Evolutionary conservation across 495 filamentous ascomycete species (phyloP).

Genomic region (Xylaria grammica): DNA sequence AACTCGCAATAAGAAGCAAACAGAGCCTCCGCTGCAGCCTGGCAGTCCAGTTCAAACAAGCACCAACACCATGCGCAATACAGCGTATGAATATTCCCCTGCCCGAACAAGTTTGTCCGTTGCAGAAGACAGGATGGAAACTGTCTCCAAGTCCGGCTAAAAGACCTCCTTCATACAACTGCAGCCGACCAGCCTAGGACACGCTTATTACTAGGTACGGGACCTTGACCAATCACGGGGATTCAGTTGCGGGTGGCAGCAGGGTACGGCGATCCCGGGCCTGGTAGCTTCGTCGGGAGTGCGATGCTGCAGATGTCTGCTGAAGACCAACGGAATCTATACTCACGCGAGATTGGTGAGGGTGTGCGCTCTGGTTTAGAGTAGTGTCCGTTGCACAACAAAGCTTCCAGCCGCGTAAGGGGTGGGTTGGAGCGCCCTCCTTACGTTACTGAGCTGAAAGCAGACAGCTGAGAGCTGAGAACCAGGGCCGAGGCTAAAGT

Average conservation of each 20-base stretch:
- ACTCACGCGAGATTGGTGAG: not conserved
- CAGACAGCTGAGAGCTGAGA: not conserved
- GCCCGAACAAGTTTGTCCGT: conserved; percentile 4
- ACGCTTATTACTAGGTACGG: not conserved
- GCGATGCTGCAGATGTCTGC: conserved; percentile 1
- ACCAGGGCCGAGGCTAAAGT: no score
- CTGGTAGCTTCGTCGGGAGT: not conserved
- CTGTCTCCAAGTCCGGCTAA: not conserved
- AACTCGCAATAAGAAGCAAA: conserved; percentile 6
- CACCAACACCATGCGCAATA: conserved; percentile 1
- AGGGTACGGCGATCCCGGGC: conserved; percentile 5
- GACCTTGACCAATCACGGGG: conserved; percentile 1
- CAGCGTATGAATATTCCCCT: not conserved
- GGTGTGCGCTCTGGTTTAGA: not conserved
- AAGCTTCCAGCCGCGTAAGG: not conserved
- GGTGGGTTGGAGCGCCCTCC: not conserved
- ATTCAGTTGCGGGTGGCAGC: conserved; percentile 8
- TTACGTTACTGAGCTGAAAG: no score
- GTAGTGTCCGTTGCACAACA: not conserved
- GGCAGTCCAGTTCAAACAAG: conserved; percentile 3
- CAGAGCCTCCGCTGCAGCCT: not conserved
- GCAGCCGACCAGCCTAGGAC: conserved; percentile 2
- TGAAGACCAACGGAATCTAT: not conserved
- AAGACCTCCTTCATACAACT: not conserved
- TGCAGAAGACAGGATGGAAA: conserved; percentile 4